Evolutionary conservation across 2,329 filamentous ascomycete genomes (phyloP).

Genomic region (Cladophialophora carrionii): DNA sequence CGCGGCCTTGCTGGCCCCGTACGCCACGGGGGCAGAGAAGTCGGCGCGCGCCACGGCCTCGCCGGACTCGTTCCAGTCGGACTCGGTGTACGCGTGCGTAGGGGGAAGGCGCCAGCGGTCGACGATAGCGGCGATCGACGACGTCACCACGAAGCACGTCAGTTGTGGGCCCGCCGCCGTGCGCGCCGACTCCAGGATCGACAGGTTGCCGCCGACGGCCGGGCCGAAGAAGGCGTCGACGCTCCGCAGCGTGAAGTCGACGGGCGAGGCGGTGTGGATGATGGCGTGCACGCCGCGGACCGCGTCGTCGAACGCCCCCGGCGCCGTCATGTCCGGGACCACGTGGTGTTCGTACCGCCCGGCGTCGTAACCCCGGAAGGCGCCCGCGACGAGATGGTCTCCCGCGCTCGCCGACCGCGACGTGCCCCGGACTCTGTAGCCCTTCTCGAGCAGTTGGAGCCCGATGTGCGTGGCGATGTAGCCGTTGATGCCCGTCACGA

Average conservation of each 20-base stretch:
- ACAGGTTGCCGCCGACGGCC: slow-evolving; percentile 35
- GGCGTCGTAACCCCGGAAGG: slow-evolving; percentile 45
- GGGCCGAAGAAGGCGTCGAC: slow-evolving; percentile 37
- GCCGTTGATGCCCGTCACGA: slow-evolving; percentile 49
- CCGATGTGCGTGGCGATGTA: slow-evolving; percentile 48
- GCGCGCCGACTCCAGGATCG: slow-evolving; percentile 34
- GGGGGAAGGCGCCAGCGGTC: slow-evolving; percentile 33
- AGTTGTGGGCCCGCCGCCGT: slow-evolving; percentile 31
- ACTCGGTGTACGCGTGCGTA: slow-evolving; percentile 40
- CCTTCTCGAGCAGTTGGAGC: slow-evolving; percentile 45
- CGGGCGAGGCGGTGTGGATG: slow-evolving; percentile 36
- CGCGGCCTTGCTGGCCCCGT: slow-evolving; percentile 37
- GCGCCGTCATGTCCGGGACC: slow-evolving; percentile 45
- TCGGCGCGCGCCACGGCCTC: slow-evolving; percentile 41
- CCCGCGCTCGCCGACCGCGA: slow-evolving; percentile 41
- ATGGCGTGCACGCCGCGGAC: slow-evolving; percentile 41
- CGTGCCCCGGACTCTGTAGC: slow-evolving; percentile 48
- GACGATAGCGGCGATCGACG: slow-evolving; percentile 37
- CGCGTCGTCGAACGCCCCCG: slow-evolving; percentile 45
- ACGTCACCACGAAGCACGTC: slow-evolving; percentile 36
- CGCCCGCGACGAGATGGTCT: slow-evolving; percentile 35
- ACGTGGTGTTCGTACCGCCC: slow-evolving; percentile 40
- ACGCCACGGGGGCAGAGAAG: slow-evolving; percentile 34
- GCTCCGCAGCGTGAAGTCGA: slow-evolving; percentile 34
- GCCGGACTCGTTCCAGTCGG: slow-evolving; percentile 46